Conservation (phyloP, 106 monocot species). For the Alisma plantagoaquatica region DNA sequence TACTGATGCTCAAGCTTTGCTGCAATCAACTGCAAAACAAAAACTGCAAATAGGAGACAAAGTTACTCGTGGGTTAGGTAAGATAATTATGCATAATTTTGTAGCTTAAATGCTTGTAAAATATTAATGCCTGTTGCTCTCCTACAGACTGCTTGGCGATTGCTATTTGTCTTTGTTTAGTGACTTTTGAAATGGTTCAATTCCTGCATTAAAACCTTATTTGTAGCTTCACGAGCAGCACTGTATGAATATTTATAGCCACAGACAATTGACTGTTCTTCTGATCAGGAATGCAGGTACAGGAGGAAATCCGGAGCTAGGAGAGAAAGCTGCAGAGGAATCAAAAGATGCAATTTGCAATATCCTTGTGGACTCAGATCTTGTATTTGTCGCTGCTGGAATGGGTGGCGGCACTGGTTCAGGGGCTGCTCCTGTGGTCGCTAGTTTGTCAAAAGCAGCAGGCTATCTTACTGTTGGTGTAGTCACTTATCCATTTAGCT, state of each 20-base stretch:
- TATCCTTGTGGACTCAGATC: constrained; percentile 19
- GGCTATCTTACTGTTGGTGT: constrained; percentile 28
- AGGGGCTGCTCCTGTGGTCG: constrained; percentile 22
- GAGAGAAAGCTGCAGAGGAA: constrained; percentile 26
- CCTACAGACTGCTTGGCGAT: too few relatives aligned
- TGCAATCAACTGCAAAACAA: constrained; percentile 21
- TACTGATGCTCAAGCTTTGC: constrained; percentile 25
- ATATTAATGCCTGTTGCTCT: too few relatives aligned
- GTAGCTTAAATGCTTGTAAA: not conserved
- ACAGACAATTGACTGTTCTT: constrained; percentile 7
- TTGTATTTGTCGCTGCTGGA: constrained; percentile 27
- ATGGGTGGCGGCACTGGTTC: constrained; percentile 33
- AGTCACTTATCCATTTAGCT: constrained; percentile 26
- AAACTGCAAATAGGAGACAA: constrained; percentile 23
- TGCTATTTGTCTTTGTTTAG: too few relatives aligned
- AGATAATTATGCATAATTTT: constrained; percentile 3
- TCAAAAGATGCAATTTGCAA: constrained; percentile 19
- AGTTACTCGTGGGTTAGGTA: constrained; percentile 27
- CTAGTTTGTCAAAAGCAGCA: constrained; percentile 20
- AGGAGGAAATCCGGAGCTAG: constrained; percentile 25
- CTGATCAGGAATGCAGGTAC: constrained; percentile 24
- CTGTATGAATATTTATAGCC: not conserved
- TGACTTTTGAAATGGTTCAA: too few relatives aligned
- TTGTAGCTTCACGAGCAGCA: not conserved
- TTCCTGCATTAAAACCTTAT: not conserved